These are phyloP conservation scores for Fusarium longipes DNA, from an alignment of 2,329 filamentous ascomycete genomes.

Conservation along the genomic window DNA sequence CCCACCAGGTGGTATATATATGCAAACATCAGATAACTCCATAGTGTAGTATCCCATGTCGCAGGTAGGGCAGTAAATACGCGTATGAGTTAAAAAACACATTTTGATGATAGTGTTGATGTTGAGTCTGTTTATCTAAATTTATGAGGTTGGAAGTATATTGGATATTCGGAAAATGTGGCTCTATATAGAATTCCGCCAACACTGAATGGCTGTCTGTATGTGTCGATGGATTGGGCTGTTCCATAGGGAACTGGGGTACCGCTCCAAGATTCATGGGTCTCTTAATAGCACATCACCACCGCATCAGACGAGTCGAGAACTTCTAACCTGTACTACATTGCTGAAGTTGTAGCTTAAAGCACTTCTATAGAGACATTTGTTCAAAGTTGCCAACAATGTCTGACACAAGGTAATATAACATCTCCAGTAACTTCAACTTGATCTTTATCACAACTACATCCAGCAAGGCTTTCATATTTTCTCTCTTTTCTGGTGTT, in stretches of 20 bases:
- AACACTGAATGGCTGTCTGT: not conserved
- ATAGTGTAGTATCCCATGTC: not conserved
- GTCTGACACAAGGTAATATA: too few relatives aligned
- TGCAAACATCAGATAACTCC: not conserved
- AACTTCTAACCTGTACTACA: too few relatives aligned
- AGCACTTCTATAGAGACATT: too few relatives aligned
- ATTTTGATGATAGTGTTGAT: not conserved
- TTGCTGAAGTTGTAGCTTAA: too few relatives aligned
- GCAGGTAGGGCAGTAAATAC: not conserved
- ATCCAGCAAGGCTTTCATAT: not conserved
- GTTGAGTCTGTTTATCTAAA: rapidly evolving
- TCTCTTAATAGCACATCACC: too few relatives aligned
- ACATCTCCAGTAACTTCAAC: too few relatives aligned
- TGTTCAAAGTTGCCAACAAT: too few relatives aligned
- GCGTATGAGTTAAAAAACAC: not conserved
- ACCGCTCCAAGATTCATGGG: too few relatives aligned
- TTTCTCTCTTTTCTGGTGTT: not conserved
- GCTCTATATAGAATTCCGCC: not conserved
- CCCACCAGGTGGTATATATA: not conserved
- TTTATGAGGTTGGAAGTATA: rapidly evolving
- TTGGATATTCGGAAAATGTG: not conserved
- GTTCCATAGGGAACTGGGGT: too few relatives aligned
- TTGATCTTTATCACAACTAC: too few relatives aligned
- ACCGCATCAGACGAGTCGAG: too few relatives aligned
- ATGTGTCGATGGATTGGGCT: too few relatives aligned